Evolutionary conservation across 805 yeast genomes (phyloP).

Genomic region (Candida yuanshanica): DNA sequence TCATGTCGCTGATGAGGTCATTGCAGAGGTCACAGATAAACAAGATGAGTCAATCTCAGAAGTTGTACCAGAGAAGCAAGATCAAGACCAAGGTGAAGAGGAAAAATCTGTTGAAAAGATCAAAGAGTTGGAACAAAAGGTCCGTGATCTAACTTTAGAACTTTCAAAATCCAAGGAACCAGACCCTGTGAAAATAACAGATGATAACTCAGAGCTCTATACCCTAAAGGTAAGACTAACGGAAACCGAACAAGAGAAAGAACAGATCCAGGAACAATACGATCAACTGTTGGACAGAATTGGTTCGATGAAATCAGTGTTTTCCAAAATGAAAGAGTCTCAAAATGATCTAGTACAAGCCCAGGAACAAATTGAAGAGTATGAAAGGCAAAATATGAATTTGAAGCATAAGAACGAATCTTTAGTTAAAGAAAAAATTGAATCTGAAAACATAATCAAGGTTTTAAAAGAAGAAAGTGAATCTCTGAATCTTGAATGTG

Average conservation of each 20-base stretch:
- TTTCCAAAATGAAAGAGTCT: constrained; percentile 67
- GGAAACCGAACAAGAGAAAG: constrained; percentile 44
- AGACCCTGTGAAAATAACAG: constrained; percentile 2
- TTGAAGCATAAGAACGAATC: constrained; percentile 30
- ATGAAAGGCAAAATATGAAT: constrained; percentile 36
- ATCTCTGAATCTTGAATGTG: constrained; percentile 49
- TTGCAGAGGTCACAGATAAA: constrained; percentile 1
- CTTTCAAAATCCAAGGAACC: constrained; percentile 1
- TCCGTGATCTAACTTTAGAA: constrained; percentile 10
- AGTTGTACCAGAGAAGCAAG: constrained; percentile 4
- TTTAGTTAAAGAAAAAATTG: constrained; percentile 28
- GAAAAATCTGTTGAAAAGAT: constrained; percentile 1
- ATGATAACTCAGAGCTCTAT: background rate
- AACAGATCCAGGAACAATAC: constrained; percentile 52
- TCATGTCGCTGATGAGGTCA: constrained; percentile 6
- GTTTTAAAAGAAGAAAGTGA: constrained; percentile 38
- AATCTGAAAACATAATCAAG: constrained; percentile 27
- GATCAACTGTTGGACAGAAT: constrained; percentile 56
- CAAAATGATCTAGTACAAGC: constrained; percentile 55
- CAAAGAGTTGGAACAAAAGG: constrained; percentile 9
- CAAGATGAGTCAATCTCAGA: constrained; percentile 7
- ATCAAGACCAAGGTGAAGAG: background rate
- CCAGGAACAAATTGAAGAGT: constrained; percentile 43
- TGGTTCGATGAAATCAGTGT: constrained; percentile 68
- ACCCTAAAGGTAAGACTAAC: constrained; percentile 26